These are phyloP conservation scores for Heritiera littoralis DNA, from an alignment of 345 rosid species.

Conservation along the genomic window DNA sequence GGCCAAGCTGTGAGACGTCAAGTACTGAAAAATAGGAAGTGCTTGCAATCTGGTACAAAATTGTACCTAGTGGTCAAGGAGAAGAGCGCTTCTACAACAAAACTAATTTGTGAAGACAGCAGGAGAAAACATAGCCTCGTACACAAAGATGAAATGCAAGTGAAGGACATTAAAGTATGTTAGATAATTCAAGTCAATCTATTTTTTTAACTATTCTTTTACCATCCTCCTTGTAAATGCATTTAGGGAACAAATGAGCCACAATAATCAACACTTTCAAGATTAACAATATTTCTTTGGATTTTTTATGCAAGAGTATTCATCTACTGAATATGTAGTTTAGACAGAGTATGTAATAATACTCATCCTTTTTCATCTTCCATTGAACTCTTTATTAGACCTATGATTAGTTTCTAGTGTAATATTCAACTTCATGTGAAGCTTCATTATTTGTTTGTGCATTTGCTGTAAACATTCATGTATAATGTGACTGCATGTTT, in stretches of 20 bases:
- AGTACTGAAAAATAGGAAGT: conserved; percentile 28
- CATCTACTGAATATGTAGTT: not conserved
- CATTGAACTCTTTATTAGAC: not conserved
- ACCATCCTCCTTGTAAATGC: conserved; percentile 10
- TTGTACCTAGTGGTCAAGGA: conserved; percentile 27
- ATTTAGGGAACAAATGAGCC: not conserved
- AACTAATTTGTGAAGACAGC: conserved; percentile 21
- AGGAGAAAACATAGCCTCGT: conserved; percentile 32
- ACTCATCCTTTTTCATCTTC: not conserved
- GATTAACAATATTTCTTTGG: not conserved
- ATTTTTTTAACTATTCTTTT: not conserved
- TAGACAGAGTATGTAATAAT: not conserved
- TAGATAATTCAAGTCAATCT: not conserved
- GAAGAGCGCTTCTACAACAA: conserved; percentile 19
- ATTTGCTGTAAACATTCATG: not conserved
- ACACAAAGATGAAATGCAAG: conserved; percentile 38
- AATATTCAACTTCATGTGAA: not conserved
- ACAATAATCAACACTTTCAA: not conserved
- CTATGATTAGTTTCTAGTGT: not conserved
- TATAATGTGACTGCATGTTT: not conserved
- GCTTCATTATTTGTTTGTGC: not conserved
- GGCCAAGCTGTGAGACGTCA: conserved; percentile 69
- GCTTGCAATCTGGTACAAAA: conserved; percentile 31
- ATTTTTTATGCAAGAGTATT: not conserved
- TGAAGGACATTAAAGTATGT: conserved; percentile 45